Evolutionary conservation across 2,329 filamentous ascomycete genomes (phyloP).

Genomic region (Xylariales sp.): DNA sequence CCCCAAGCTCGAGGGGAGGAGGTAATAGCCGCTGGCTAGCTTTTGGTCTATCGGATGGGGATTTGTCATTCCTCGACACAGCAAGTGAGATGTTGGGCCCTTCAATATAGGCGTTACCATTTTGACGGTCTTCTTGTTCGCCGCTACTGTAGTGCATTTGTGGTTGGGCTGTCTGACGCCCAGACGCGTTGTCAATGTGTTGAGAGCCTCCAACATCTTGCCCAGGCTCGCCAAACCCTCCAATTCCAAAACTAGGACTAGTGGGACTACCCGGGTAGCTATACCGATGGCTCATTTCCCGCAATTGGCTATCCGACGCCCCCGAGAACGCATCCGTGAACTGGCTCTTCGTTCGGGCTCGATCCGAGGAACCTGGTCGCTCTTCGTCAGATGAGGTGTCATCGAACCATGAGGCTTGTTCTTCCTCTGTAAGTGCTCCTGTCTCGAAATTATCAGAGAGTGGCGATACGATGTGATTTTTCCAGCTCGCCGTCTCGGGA

Average conservation of each 20-base stretch:
- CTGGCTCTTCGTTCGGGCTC: background rate
- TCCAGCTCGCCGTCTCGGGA: constrained; percentile 34
- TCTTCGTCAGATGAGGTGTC: constrained; percentile 34
- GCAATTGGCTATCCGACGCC: background rate
- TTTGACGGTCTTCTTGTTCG: background rate
- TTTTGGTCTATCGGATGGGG: constrained; percentile 36
- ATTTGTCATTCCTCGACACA: constrained; percentile 31
- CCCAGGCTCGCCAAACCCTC: constrained; percentile 38
- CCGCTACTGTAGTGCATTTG: background rate
- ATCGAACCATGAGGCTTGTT: constrained; percentile 23
- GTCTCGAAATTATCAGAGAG: constrained; percentile 37
- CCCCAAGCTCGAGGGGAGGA: constrained; percentile 43
- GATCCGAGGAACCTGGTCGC: background rate
- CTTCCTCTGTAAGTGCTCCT: constrained; percentile 10
- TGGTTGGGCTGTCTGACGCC: constrained; percentile 18
- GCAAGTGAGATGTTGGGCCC: constrained; percentile 38
- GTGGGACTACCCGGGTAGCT: constrained; percentile 46
- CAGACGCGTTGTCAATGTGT: constrained; percentile 7
- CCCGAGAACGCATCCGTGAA: constrained; percentile 6
- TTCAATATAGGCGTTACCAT: background rate
- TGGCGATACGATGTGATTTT: constrained; percentile 44
- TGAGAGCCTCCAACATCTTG: constrained; percentile 29
- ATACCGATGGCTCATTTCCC: constrained; percentile 40
- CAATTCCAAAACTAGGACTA: constrained; percentile 28
- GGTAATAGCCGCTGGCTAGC: constrained; percentile 29